Percentiles rank a stretch among this genome's conserved stretches.
Conservation (phyloP, 2,329 filamentous ascomycete species). For the Talaromyces atroroseus region DNA sequence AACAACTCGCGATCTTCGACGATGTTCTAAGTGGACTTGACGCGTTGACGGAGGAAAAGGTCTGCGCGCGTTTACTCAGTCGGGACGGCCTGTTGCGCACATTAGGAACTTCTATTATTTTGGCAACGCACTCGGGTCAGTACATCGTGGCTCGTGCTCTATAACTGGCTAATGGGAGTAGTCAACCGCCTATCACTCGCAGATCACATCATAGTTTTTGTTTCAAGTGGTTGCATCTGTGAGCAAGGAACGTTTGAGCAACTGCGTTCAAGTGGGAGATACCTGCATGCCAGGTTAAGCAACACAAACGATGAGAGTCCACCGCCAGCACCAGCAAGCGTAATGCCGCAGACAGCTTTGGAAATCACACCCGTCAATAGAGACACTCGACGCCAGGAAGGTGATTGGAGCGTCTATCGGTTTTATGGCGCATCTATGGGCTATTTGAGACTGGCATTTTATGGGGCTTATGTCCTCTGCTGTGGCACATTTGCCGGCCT, state of each 20-base stretch:
- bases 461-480: neutral
- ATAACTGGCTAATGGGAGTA: conserved; percentile 8
- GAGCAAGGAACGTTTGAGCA: conserved; percentile 37
- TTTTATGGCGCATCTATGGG: conserved; percentile 3
- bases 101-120: neutral
- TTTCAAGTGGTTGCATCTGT: conserved; percentile 30
- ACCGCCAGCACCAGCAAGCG: neutral
- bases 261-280: neutral
- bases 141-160: neutral
- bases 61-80: conserved; percentile 6
- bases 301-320: neutral
- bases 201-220: conserved; percentile 39
- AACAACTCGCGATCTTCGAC: conserved; percentile 7
- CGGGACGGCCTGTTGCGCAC: conserved; percentile 3
- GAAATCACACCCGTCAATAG: neutral
- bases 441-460: neutral
- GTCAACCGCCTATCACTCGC: conserved; percentile 36
- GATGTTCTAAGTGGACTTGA: conserved; percentile 13
- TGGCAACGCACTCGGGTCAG: conserved; percentile 6
- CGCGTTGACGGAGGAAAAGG: conserved; percentile 1
- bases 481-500: neutral
- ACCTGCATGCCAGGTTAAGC: neutral
- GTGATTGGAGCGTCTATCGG: conserved; percentile 30
- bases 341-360: neutral
- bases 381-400: neutral